A percentile compares a stretch with the other conserved stretches of the same genome.
Conservation (phyloP, 768 basidiomycete species). For the Rhodocollybia butyracea region DNA sequence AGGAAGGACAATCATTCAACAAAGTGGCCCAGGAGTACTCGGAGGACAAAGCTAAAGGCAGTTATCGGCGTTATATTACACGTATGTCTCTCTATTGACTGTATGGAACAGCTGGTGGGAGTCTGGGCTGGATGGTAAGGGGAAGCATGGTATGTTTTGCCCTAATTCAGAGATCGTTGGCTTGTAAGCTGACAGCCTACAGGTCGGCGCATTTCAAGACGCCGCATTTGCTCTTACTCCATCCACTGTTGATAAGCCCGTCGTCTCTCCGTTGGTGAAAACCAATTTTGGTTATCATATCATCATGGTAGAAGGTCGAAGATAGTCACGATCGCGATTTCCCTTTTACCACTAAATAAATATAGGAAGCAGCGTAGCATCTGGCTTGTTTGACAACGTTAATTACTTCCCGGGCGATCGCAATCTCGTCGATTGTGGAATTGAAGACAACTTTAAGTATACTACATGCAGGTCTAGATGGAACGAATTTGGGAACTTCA, state of each 20-base stretch:
- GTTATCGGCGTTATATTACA: neutral
- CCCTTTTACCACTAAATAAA: neutral
- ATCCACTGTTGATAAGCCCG: slow-evolving; percentile 78
- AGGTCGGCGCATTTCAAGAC: slow-evolving; percentile 73
- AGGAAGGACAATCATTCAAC: slow-evolving; percentile 80
- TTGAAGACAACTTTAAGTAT: no score
- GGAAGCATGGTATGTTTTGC: slow-evolving; percentile 71
- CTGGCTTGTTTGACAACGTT: no score
- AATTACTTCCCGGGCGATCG: no score
- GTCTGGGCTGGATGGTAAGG: slow-evolving; percentile 82
- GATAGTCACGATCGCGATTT: slow-evolving; percentile 27
- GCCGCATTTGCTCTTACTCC: slow-evolving; percentile 81
- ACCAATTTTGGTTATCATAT: slow-evolving; percentile 86
- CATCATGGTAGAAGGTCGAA: slow-evolving; percentile 87
- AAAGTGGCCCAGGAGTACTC: slow-evolving; percentile 90
- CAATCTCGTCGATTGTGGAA: no score
- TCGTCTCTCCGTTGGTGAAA: slow-evolving; percentile 70
- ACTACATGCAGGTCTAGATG: no score
- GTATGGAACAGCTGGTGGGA: slow-evolving; percentile 63
- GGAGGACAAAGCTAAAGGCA: slow-evolving; percentile 88
- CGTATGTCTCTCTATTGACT: neutral
- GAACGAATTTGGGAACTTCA: no score
- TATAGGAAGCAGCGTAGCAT: neutral
- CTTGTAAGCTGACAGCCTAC: neutral
- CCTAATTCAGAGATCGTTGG: neutral